Evolutionary conservation across 2,329 filamentous ascomycete species (phyloP).

Genomic region (Verticillium longisporum): DNA sequence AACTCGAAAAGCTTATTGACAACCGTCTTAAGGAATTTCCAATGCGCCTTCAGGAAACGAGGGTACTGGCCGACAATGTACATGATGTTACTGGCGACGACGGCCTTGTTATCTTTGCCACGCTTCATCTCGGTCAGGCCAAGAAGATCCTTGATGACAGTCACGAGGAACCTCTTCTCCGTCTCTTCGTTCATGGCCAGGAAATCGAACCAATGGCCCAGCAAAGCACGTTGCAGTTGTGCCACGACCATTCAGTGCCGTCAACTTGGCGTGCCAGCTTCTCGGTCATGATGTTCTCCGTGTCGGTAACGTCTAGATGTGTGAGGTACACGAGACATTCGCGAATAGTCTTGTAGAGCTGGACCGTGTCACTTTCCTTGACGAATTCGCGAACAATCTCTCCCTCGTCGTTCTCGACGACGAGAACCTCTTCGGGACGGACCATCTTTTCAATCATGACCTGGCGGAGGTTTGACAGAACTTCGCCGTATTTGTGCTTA

Average conservation of each 20-base stretch:
- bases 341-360: slow-evolving; percentile 97
- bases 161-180: slow-evolving; percentile 96
- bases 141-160: slow-evolving; percentile 95
- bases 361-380: slow-evolving; percentile 98
- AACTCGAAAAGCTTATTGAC: slow-evolving; percentile 99
- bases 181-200: slow-evolving; percentile 99
- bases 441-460: slow-evolving; percentile 99
- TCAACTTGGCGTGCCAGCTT: slow-evolving; percentile 95
- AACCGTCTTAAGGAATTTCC: slow-evolving; percentile 99
- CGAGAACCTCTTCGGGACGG: slow-evolving; percentile 90
- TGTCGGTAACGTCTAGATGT: slow-evolving; percentile 94
- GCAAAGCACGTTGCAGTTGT: slow-evolving; percentile 98
- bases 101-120: slow-evolving; percentile 98
- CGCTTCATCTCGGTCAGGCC: slow-evolving; percentile 98
- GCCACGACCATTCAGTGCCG: slow-evolving; percentile 96
- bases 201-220: slow-evolving; percentile 99
- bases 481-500: slow-evolving; percentile 96
- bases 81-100: slow-evolving; percentile 99
- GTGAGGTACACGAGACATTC: slow-evolving; percentile 97
- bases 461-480: slow-evolving; percentile 85
- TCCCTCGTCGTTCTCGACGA: slow-evolving; percentile 99
- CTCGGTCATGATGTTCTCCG: slow-evolving; percentile 98
- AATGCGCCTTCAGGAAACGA: slow-evolving; percentile 95
- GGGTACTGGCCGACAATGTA: slow-evolving; percentile 99
- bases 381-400: slow-evolving; percentile 99